These are phyloP conservation scores for Ambrosiella cleistominuta DNA, from an alignment of 2,329 filamentous ascomycete genomes.

Conservation along the genomic window DNA sequence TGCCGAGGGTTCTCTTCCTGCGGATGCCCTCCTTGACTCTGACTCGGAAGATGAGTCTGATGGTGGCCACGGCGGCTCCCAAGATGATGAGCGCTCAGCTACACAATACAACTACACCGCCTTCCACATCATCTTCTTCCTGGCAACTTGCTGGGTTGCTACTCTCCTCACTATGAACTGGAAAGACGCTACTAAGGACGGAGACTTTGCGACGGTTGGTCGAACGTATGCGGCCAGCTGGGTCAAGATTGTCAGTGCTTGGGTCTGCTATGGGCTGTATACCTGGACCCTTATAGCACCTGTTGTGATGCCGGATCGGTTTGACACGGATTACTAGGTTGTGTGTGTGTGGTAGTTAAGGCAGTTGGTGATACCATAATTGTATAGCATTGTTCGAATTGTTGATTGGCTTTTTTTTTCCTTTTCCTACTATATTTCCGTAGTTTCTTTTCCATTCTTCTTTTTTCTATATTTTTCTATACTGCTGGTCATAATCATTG, in stretches of 20 bases:
- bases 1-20: slow-evolving; percentile 79
- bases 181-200: slow-evolving; percentile 42
- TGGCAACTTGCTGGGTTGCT: slow-evolving; percentile 90
- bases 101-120: slow-evolving; percentile 94
- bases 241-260: slow-evolving; percentile 97
- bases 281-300: slow-evolving; percentile 85
- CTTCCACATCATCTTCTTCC: slow-evolving; percentile 95
- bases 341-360: not conserved
- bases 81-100: slow-evolving; percentile 73
- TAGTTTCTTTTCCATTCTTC: no score
- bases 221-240: slow-evolving; percentile 94
- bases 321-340: slow-evolving; percentile 21
- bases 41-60: slow-evolving; percentile 48
- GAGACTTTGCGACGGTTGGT: slow-evolving; percentile 80
- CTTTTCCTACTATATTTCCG: not conserved
- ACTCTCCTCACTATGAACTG: slow-evolving; percentile 68
- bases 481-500: not conserved
- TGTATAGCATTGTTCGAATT: not conserved
- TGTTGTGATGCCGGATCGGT: slow-evolving; percentile 67
- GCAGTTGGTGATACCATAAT: not conserved
- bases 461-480: no score
- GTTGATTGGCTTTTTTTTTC: not conserved
- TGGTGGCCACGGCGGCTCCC: slow-evolving; percentile 37
- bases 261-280: slow-evolving; percentile 92
- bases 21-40: slow-evolving; percentile 65